phyloP scores from a whole-genome alignment of 371 early-diverging fungal species.

The Mortierella polycephala region DNA sequence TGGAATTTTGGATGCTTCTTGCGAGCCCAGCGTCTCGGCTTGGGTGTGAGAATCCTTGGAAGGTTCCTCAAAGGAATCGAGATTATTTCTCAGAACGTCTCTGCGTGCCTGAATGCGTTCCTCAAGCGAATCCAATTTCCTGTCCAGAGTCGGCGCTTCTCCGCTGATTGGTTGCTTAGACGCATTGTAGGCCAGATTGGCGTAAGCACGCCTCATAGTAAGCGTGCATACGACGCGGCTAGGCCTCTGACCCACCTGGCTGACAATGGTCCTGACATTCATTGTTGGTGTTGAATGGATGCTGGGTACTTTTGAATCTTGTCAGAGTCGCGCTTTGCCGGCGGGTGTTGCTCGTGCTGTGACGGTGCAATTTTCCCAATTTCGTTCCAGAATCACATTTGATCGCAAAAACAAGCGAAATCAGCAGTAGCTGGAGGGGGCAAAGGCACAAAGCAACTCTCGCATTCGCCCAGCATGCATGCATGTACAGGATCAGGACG shows the following conservation, averaged over 20 bases:
- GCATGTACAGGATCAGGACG: too few relatives aligned
- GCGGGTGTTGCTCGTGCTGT: too few relatives aligned
- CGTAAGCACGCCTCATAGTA: conserved; percentile 40
- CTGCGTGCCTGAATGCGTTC: conserved; percentile 55
- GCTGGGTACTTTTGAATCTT: too few relatives aligned
- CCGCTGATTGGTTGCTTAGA: conserved; percentile 35
- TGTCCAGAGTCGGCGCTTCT: conserved; percentile 45
- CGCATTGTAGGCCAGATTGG: conserved; percentile 51
- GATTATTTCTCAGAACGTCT: conserved; percentile 25
- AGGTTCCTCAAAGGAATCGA: conserved; percentile 16
- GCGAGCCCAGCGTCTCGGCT: conserved; percentile 1
- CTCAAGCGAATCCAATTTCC: conserved; percentile 52
- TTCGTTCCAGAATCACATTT: neutral
- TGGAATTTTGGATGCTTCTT: conserved; percentile 18
- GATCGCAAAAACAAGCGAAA: neutral
- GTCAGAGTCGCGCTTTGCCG: too few relatives aligned
- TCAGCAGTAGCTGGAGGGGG: too few relatives aligned
- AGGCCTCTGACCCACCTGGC: conserved; percentile 31
- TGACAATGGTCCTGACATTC: conserved; percentile 44
- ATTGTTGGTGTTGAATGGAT: conserved; percentile 15
- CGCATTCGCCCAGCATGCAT: neutral
- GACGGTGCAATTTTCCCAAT: too few relatives aligned
- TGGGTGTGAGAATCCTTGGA: conserved; percentile 1
- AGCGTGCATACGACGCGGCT: conserved; percentile 16
- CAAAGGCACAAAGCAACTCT: too few relatives aligned